Conservation (phyloP, 495 filamentous ascomycete species). For the Aspergillus kassunensis region DNA sequence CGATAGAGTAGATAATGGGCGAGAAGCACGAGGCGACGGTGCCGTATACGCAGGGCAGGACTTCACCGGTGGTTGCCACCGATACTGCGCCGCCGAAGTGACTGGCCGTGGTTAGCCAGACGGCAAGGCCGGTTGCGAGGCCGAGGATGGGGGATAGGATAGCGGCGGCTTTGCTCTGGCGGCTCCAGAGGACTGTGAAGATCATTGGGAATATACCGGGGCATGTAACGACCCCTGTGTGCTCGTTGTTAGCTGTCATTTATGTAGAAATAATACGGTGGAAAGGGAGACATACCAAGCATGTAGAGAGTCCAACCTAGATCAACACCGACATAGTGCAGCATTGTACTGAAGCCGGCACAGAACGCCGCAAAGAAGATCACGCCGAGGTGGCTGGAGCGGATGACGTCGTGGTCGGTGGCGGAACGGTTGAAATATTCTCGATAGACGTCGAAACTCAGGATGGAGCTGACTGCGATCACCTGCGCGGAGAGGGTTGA, state of each 20-base stretch:
- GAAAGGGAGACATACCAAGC: no score
- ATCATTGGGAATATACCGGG: conserved; percentile 35
- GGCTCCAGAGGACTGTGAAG: conserved; percentile 39
- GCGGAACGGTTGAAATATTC: conserved; percentile 31
- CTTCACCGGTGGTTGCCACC: conserved; percentile 30
- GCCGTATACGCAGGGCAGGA: conserved; percentile 31
- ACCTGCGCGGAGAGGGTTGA: conserved; percentile 23
- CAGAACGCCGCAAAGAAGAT: no score
- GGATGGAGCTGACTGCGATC: conserved; percentile 28
- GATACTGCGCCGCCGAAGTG: conserved; percentile 34
- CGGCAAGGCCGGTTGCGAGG: conserved; percentile 37
- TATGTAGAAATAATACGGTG: no score
- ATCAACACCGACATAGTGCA: no score
- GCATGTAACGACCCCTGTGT: no score
- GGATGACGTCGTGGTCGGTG: conserved; percentile 13
- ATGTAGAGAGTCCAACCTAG: no score
- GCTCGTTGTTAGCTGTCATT: no score
- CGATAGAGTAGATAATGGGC: conserved; percentile 12
- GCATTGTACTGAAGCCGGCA: no score
- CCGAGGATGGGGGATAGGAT: conserved; percentile 33
- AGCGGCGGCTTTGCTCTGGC: conserved; percentile 29
- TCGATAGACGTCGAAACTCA: conserved; percentile 34
- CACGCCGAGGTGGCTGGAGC: no score
- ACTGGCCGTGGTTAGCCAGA: conserved; percentile 37
- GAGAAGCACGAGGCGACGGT: conserved; percentile 20